Base-by-base conservation (phyloP, 768 basidiomycete genomes). In the Epithele typhae region DNA sequence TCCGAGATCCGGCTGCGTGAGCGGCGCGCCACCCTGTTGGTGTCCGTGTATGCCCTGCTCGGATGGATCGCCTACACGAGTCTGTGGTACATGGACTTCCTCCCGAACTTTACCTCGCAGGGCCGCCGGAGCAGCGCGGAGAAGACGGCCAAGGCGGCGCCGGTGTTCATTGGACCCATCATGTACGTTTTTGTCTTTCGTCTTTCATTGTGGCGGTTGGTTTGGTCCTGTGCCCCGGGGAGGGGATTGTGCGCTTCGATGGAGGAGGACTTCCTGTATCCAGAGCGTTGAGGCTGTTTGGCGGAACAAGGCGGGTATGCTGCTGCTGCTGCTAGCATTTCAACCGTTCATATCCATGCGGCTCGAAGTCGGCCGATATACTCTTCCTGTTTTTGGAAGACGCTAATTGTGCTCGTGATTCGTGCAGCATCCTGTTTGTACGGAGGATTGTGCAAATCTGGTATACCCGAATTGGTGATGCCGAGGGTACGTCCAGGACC, bases 1-100 rank as follows among this genome's bases (percentile, higher is more conserved):
- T 80, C 84, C 1, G 91, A 91, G 60, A 87, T 95, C 53, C 81
- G 88, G n/a, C 67, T 89, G 45, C 79, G 92, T 34, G 90, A 95
- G 65, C 78, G 88, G 24, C 75, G 91, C 8, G 74, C 89, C 1
- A 87, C 85, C 17, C 71, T 91, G 41, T 71, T 85, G 37, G 81
- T 83, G 40, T 91, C 92, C 0, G 61, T 91, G 2, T 92, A 90
- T 62, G 82, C 88, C 1, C 64, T 92, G 57, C 79, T 81, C 4
- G 64, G 69, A 42, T 93, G 91, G 90, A 72, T 78, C 40, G 69
- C 71, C 17, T 91, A 89, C 66, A 73, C 84, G 51, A 78, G 72
- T 41, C 56, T 87, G 50, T 91, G 88, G 88, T 91, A 89, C 64
- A 62, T 77, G 48, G 72, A 77, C 46, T 58, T 72, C 14, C 59